Evolutionary conservation across 108 stramenopile species (phyloP), one percentile per base, ranked within the genome.

Genomic region (Nitzschia sp.): DNA sequence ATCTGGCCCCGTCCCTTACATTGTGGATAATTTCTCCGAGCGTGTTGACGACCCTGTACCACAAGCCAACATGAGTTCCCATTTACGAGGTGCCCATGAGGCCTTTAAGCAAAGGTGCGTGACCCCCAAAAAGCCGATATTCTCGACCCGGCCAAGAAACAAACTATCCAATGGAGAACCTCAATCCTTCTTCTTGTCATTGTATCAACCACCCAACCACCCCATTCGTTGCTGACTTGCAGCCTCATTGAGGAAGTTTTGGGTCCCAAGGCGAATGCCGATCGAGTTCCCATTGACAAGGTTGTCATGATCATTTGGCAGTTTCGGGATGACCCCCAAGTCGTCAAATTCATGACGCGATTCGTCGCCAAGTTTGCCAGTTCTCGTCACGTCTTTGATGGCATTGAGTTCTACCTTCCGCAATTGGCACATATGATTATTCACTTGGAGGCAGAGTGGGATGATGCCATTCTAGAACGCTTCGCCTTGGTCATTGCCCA

Each of bases 351-450:
- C 62, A 95, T 98, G 83, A 84, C 90, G 2, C 90, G 94, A 53
- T 95, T 98, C 67, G 89, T 98, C 26, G 76, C 85, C 62, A 90
- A 91, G 86, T 97, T 92, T 75, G 84, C 95, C n/a, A 93, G 95
- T 59, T 90, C 95, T 38, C 82, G 94, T 20, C 82, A 93, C 68
- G 96, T 97, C 71, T 99, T 98, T 82, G 94, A 95, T 63, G 97
- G 96, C 15, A 96, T 98, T 43, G 98, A 98, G 75, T 99, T 98
- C 65, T 99, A 98, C 79, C 87, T 99, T 51, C 98, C 98, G 21
- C 98, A 99, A 80, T 79, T 99, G 59, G 97, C 97, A 7, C 98
- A 99, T 77, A 98, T 99, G 97, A 94, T 99, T 55, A 95, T 98
- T 56, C 98, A 99, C 84, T 86, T 98, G 43, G 97, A 98, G 71